These are phyloP conservation scores for Pythium pyrilobum DNA, from an alignment of 352 stramenopile genomes.

Conservation along the genomic window DNA sequence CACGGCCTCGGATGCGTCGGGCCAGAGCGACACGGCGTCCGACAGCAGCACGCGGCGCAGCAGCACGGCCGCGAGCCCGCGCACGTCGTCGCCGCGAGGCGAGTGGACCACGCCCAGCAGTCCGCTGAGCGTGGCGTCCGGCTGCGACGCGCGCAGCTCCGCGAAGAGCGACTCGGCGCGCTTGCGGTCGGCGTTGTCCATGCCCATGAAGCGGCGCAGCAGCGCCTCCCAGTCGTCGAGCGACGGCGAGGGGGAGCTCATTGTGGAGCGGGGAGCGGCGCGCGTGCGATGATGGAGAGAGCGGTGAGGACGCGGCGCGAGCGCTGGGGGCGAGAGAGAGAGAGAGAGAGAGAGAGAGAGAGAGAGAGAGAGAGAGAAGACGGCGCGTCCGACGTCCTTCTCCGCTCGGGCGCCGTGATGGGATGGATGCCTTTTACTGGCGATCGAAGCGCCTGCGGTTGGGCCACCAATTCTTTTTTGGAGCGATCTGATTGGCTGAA, in stretches of 20 bases:
- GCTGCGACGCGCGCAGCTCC: conserved; percentile 44
- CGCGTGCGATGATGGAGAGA: not conserved
- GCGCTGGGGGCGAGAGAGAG: not conserved
- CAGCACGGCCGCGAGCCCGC: conserved; percentile 65
- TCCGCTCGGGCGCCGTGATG: not conserved
- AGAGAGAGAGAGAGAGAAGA: not conserved
- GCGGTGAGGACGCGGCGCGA: not conserved
- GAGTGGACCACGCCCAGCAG: conserved; percentile 63
- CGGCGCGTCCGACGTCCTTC: too few relatives aligned
- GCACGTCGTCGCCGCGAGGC: conserved; percentile 52
- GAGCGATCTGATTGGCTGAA: conserved; percentile 13
- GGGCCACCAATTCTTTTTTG: conserved; percentile 25
- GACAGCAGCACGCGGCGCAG: conserved; percentile 70
- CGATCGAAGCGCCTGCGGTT: not conserved
- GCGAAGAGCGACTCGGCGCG: conserved; percentile 57
- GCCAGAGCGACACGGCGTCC: conserved; percentile 76
- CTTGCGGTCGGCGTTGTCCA: conserved; percentile 71
- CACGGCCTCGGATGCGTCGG: conserved; percentile 39
- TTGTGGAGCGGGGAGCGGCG: not conserved
- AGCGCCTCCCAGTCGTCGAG: conserved; percentile 54
- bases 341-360: not conserved
- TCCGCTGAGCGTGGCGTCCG: conserved; percentile 48
- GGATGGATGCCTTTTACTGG: conserved; percentile 21
- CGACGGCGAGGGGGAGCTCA: conserved; percentile 19
- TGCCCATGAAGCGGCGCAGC: conserved; percentile 64